Base-by-base conservation (phyloP, 176 grass and related monocot genomes). In the Melocanna baccifera region DNA sequence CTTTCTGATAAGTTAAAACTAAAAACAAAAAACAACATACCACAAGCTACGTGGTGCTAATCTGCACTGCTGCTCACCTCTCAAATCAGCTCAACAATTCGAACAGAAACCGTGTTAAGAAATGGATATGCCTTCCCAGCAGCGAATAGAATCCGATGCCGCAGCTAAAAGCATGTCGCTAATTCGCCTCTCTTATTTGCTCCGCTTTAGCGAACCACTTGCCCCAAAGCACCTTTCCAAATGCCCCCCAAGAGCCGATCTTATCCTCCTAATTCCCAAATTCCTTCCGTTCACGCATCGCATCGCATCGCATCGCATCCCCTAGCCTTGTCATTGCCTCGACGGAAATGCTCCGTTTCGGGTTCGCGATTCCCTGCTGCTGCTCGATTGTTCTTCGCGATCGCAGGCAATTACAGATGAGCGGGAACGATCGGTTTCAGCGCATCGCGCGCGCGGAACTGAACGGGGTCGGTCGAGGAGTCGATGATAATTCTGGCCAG, bases 161-260 rank as follows among this genome's bases (percentile, higher is more conserved):
- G 62, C 23, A 68, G 45, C 47, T 22, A 67, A 84, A 74, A 62
- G 87, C 76, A 42, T 9, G 41, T 69, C 87, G 61, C 82, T 69
- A 69, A 73, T 56, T 39, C 19, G 1, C 41, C 29, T 48, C 88
- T 41, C 65, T 84, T 41, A 75, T 62, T 67, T 75, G 37, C 29
- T 13, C 40, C 5, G 34, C 86, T 71, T 83, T 77, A 77, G n/a
- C 23, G 6, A 48, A 7, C 88, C 80, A 83, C 74, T 87, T 83
- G 89, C 12, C 9, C 4, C 30, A 85, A 70, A 89, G 82, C 87
- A 23, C 6, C 88, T 90, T 90, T 83, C 73, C 62, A 65, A 67
- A 86, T 61, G 22, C 22, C 25, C 9, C 47, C 59, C 37, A 22
- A 63, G 22, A 62, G 14, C 5, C 58, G 9, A 7, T 62, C 82